These are phyloP conservation scores for Apium graveolens DNA, from an alignment of 129 eudicot species.

Conservation along the genomic window DNA sequence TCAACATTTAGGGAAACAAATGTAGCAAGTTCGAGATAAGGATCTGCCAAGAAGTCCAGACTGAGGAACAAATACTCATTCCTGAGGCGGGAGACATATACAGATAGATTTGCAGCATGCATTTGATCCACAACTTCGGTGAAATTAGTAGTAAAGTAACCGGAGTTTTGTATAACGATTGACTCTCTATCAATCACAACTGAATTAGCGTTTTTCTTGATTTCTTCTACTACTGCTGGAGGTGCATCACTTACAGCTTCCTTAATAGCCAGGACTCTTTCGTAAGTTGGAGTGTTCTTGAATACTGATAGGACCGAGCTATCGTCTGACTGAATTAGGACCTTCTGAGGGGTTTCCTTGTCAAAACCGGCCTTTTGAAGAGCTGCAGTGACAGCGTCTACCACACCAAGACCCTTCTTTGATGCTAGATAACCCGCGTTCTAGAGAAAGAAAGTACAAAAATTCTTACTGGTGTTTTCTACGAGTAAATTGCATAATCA, in stretches of 20 bases:
- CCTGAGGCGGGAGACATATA: constrained; percentile 44
- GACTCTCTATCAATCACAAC: constrained; percentile 36
- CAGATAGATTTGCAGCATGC: constrained; percentile 75
- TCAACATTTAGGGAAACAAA: constrained; percentile 34
- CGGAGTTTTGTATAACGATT: constrained; percentile 21
- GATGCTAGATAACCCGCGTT: constrained; percentile 74
- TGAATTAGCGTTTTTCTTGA: constrained; percentile 77
- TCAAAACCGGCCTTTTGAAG: constrained; percentile 56
- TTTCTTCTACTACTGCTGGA: constrained; percentile 29
- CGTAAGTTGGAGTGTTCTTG: constrained; percentile 42
- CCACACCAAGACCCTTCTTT: constrained; percentile 59
- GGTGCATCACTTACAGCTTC: constrained; percentile 40
- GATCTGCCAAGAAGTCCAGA: constrained; percentile 70
- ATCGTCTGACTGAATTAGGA: constrained; percentile 72
- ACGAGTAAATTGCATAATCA: background rate
- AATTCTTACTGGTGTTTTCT: background rate
- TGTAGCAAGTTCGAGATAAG: constrained; percentile 55
- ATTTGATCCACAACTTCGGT: constrained; percentile 39
- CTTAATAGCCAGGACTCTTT: constrained; percentile 39
- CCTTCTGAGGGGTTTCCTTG: constrained; percentile 42
- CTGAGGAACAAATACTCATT: constrained; percentile 47
- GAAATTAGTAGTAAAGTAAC: constrained; percentile 25
- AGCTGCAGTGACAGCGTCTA: constrained; percentile 32
- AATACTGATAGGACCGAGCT: constrained; percentile 58
- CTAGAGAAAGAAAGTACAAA: constrained; percentile 17